Base-by-base conservation (phyloP, 176 grass and related monocot genomes). In the Bothriochloa decipiens region DNA sequence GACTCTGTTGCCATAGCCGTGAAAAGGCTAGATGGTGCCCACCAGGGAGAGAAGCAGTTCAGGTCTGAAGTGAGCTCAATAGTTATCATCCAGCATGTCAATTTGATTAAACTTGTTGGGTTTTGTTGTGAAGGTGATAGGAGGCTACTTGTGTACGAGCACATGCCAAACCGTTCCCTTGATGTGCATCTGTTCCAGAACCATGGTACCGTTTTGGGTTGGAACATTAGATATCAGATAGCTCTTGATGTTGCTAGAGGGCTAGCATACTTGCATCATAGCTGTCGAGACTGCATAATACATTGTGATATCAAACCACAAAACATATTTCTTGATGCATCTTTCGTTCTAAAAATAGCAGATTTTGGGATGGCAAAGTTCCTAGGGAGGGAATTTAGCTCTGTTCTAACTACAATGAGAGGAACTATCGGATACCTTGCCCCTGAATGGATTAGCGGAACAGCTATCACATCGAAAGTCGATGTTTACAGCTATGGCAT, bases 141-240 rank as follows among this genome's bases (percentile, higher is more conserved):
- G 36, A 90, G 81, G 16, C 22, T 95, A 32, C 90, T 95, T 66
- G 87, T 90, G 0, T 95, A 92, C 15, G 87, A 95, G 78, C 57
- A 86, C 86, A 92, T 95, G 93, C 72, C 86, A 32, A 86, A 84
- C 4, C 26, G 75, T 43, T 92, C 90, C 2, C 82, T 95, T 2
- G 75, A 95, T 55, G 7, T n/a, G 40, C 88, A 87, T 40, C 65
- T 95, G 4, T 91, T 95, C 7, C 25, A 66, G 29, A 87, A 26
- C 23, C 64, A 33, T 71, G 62, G 55, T 14, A 8, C 2, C 18
- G 1, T 23, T 43, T 76, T 95, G 23, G 49, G 41, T 22, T 92
- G 90, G 90, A 58, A n/a, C n/a, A n/a, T n/a, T n/a, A n/a, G n/a
- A 32, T 91, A 89, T 26, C 76, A 87, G 43, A 91, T 89, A 41